phyloP scores from a whole-genome alignment of 2,329 filamentous ascomycete genomes.

The Fusarium duplospermum region DNA sequence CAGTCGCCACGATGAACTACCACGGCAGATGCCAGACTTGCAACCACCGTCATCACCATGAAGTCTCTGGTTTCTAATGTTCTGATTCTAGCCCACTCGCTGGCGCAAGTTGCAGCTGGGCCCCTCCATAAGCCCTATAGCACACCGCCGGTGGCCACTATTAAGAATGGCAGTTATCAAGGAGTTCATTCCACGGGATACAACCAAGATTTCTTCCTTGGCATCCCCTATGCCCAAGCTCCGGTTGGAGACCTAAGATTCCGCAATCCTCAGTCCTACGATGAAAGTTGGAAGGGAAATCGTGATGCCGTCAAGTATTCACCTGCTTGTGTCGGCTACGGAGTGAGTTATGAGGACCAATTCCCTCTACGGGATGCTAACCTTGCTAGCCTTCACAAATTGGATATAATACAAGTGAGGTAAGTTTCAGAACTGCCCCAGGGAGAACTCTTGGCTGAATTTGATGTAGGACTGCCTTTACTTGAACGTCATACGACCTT shows the following conservation, averaged over 20 bases:
- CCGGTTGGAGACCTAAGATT: constrained; percentile 64
- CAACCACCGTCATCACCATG: background rate
- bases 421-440: background rate
- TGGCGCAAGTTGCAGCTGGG: background rate
- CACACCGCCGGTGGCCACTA: background rate
- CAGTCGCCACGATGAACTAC: background rate
- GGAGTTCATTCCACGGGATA: constrained; percentile 55
- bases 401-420: constrained; percentile 6
- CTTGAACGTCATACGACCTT: constrained; percentile 24
- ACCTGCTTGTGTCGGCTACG: constrained; percentile 20
- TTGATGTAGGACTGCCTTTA: constrained; percentile 25
- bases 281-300: constrained; percentile 54
- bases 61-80: background rate
- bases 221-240: constrained; percentile 66
- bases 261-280: constrained; percentile 59
- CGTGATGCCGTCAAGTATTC: constrained; percentile 52
- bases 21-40: background rate
- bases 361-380: rapidly evolving
- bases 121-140: background rate
- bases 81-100: background rate
- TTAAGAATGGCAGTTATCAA: constrained; percentile 58
- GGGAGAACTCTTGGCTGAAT: background rate
- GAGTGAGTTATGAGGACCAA: background rate
- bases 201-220: constrained; percentile 63
- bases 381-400: background rate